These are phyloP conservation scores for Nissolia schottii DNA, from an alignment of 306 rosid genomes.

Conservation along the genomic window DNA sequence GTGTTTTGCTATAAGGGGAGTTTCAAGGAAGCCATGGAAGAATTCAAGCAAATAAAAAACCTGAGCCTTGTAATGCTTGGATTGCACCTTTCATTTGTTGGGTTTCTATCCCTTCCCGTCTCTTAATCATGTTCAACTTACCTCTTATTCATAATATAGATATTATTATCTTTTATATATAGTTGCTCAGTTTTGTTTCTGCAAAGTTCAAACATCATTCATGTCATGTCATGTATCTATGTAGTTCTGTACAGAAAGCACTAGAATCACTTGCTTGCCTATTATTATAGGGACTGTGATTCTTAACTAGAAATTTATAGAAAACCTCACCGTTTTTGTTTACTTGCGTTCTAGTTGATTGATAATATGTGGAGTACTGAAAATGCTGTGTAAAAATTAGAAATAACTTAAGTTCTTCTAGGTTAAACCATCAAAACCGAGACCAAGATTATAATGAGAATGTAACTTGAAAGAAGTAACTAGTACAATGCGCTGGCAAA, in stretches of 20 bases:
- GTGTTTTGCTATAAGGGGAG: not conserved
- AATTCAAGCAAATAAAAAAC: conserved; percentile 20
- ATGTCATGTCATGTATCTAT: not conserved
- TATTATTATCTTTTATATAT: not conserved
- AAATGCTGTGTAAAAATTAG: not conserved
- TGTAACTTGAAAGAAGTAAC: no score
- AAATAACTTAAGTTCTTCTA: not conserved
- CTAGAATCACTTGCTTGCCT: not conserved
- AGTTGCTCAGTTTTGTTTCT: not conserved
- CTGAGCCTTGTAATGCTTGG: not conserved
- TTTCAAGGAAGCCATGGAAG: conserved; percentile 28
- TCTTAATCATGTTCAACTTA: not conserved
- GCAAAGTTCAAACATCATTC: conserved; percentile 1
- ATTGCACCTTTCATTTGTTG: conserved; percentile 5
- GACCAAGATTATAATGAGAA: not conserved
- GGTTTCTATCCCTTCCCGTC: not conserved
- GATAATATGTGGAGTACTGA: not conserved
- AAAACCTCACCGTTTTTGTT: not conserved
- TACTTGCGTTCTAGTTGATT: not conserved
- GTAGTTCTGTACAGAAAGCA: conserved; percentile 6
- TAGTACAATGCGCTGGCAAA: no score
- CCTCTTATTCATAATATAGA: not conserved
- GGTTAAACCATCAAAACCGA: no score
- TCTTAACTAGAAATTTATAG: not conserved
- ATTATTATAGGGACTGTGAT: not conserved